Evolutionary conservation across 1,284 basidiomycete species (phyloP).

Genomic region (Cryptococcus sp.): DNA sequence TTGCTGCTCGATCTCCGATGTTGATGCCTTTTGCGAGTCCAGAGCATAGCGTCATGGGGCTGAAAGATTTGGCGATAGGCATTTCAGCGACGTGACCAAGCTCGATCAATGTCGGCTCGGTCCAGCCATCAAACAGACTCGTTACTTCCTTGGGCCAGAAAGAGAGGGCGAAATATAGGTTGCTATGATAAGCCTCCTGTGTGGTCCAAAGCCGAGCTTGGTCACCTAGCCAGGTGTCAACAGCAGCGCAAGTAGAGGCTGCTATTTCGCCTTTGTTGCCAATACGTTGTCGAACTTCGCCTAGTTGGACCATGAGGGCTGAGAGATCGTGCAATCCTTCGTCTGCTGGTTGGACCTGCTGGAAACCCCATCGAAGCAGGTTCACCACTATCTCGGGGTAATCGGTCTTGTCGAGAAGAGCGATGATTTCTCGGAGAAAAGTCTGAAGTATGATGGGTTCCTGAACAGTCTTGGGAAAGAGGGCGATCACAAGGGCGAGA

Average conservation of each 20-base stretch:
- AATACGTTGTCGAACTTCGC: slow-evolving; percentile 7
- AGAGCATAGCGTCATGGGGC: slow-evolving; percentile 20
- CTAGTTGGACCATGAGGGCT: slow-evolving; percentile 29
- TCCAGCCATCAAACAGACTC: slow-evolving; percentile 3
- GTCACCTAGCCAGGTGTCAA: slow-evolving; percentile 19
- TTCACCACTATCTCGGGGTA: slow-evolving; percentile 65
- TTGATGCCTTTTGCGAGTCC: slow-evolving; percentile 3
- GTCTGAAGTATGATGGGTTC: slow-evolving; percentile 60
- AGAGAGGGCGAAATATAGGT: slow-evolving; percentile 19
- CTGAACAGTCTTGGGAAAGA: slow-evolving; percentile 56
- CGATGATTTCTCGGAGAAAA: slow-evolving; percentile 63
- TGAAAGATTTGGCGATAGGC: slow-evolving; percentile 1
- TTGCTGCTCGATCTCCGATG: not conserved
- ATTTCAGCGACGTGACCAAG: slow-evolving; percentile 6
- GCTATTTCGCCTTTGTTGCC: not conserved
- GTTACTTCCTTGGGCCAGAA: slow-evolving; percentile 27
- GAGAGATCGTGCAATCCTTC: slow-evolving; percentile 8
- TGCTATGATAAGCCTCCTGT: not conserved
- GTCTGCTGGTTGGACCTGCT: slow-evolving; percentile 22
- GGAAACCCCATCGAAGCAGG: slow-evolving; percentile 71
- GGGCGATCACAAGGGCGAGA: slow-evolving; percentile 67
- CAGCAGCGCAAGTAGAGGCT: not conserved
- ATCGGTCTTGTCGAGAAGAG: slow-evolving; percentile 65
- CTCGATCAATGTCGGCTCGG: slow-evolving; percentile 11
- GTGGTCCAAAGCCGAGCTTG: slow-evolving; percentile 11